phyloP scores from a whole-genome alignment of 2,329 filamentous ascomycete species.

The Cadophora sp. region DNA sequence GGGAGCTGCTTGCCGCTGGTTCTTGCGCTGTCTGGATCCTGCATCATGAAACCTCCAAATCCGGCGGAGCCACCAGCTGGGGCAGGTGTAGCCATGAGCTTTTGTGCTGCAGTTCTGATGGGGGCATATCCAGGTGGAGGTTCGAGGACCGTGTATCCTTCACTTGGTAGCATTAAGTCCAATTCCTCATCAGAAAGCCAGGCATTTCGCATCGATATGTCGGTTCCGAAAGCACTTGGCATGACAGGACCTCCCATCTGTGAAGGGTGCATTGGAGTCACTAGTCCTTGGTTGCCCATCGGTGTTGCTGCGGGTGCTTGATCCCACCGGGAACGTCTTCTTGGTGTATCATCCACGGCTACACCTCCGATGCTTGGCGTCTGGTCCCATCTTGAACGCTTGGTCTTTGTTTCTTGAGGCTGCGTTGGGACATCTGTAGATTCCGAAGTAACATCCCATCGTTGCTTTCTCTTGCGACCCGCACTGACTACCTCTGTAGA shows the following conservation, averaged over 20 bases:
- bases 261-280: conserved; percentile 78
- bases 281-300: conserved; percentile 74
- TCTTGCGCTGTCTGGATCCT: conserved; percentile 86
- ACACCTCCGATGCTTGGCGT: conserved; percentile 66
- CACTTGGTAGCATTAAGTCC: conserved; percentile 85
- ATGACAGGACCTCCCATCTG: conserved; percentile 59
- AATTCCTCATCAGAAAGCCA: conserved; percentile 93
- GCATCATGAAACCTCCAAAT: conserved; percentile 86
- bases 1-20: conserved; percentile 88
- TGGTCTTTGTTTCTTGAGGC: conserved; percentile 62
- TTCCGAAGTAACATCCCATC: conserved; percentile 84
- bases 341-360: conserved; percentile 63
- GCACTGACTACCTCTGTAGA: conserved; percentile 67
- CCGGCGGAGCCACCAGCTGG: conserved; percentile 59
- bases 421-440: conserved; percentile 59
- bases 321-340: conserved; percentile 89
- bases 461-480: conserved; percentile 86
- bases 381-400: conserved; percentile 86
- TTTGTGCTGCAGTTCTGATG: conserved; percentile 76
- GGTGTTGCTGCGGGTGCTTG: conserved; percentile 85
- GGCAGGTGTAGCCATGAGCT: conserved; percentile 74
- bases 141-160: conserved; percentile 91
- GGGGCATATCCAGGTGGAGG: conserved; percentile 93
- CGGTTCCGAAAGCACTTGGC: conserved; percentile 76
- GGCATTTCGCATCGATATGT: conserved; percentile 80